Evolutionary conservation across 1,284 basidiomycete species (phyloP).

Genomic region (Prillingera fragicola): DNA sequence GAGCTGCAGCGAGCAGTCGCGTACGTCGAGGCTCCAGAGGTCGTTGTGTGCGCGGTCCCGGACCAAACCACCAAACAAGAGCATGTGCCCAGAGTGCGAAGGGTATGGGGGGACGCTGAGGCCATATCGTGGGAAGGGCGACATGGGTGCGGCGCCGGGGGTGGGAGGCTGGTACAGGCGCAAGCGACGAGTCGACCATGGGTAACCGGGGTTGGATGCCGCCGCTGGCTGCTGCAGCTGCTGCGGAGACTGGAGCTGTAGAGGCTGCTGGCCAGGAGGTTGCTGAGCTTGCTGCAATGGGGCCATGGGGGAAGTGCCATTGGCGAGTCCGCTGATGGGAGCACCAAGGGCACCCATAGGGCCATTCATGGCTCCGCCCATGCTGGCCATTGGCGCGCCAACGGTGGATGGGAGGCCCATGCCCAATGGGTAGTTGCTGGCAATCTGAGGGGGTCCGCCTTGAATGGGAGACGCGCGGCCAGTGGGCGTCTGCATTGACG

Average conservation of each 20-base stretch:
- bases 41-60: slow-evolving; percentile 88
- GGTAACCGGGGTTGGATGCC: slow-evolving; percentile 14
- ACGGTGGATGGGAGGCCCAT: slow-evolving; percentile 12
- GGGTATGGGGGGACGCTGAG: slow-evolving; percentile 86
- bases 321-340: slow-evolving; percentile 1
- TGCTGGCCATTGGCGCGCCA: slow-evolving; percentile 2
- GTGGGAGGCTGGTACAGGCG: slow-evolving; percentile 18
- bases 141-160: slow-evolving; percentile 23
- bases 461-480: slow-evolving; percentile 12
- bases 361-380: too few relatives aligned
- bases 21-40: slow-evolving; percentile 80
- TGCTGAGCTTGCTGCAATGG: neutral
- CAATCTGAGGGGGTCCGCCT: neutral
- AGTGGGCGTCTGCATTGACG: slow-evolving; percentile 2
- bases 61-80: slow-evolving; percentile 95
- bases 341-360: too few relatives aligned
- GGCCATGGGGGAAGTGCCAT: slow-evolving; percentile 1
- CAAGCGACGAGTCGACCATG: slow-evolving; percentile 23
- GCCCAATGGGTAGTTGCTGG: slow-evolving; percentile 9
- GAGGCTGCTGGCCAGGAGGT: neutral
- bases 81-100: slow-evolving; percentile 78
- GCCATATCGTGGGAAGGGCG: slow-evolving; percentile 94
- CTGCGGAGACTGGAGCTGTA: neutral
- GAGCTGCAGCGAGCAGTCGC: slow-evolving; percentile 68
- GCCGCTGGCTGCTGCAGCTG: slow-evolving; percentile 2